Base-by-base conservation (phyloP, 78 protist species). In the Pigoraptor vietnamica region DNA sequence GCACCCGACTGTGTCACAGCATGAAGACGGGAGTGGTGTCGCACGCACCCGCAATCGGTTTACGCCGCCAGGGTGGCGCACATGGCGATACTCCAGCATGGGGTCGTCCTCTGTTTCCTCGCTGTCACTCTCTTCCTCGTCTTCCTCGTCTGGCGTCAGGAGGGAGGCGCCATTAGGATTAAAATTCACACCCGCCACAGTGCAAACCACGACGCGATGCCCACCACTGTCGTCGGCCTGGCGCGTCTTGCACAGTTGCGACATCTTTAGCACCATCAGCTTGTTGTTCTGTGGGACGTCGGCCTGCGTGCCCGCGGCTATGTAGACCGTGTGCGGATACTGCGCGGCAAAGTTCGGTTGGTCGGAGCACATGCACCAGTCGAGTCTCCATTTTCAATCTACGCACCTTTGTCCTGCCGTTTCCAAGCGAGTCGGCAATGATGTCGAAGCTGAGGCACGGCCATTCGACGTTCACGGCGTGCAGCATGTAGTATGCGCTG, bases 361-460 rank as follows among this genome's bases (percentile, higher is more conserved):
- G n/a, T n/a, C n/a, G n/a, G n/a, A n/a, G n/a, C n/a, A n/a, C n/a
- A n/a, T n/a, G n/a, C n/a, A n/a, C n/a, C n/a, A n/a, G n/a, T n/a
- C n/a, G n/a, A n/a, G n/a, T n/a, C n/a, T n/a, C n/a, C n/a, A n/a
- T 39, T 2, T 19, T 23, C 37, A 29, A 14, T 2, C 38, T 1
- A 33, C 84, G 83, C 23, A 89, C 91, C 35, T n/a, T 9, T 14
- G 91, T 21, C 24, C 81, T 92, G 48, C 37, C n/a, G 1, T 37
- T 83, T 67, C 99, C 99, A 23, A 96, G 94, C 35, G 23, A 48
- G 92, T 98, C 98, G 34, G 39, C 88, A 40, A 97, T 33, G 87
- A 98, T 93, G 33, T 96, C 98, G 38, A 98, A 98, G 23, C 93
- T 33, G 32, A 98, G 88, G 92, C 98, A 95, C 14, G 99, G 99